Evolutionary conservation across 2,329 filamentous ascomycete species (phyloP).

Genomic region (Epichloe hybrida): DNA sequence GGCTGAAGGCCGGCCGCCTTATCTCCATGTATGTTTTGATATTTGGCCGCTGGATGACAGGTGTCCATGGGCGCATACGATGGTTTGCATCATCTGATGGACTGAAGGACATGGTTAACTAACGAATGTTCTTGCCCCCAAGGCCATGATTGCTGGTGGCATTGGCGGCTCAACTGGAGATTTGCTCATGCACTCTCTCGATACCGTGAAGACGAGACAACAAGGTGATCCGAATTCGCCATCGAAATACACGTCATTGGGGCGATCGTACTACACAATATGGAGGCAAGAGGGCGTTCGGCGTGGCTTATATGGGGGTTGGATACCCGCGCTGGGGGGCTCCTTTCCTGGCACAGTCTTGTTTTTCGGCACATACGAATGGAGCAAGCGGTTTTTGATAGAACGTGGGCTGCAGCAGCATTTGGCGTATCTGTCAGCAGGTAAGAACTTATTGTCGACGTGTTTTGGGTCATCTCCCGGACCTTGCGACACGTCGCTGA

Average conservation of each 20-base stretch:
- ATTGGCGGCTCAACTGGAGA: slow-evolving; percentile 87
- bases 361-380: slow-evolving; percentile 96
- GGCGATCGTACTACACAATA: slow-evolving; percentile 84
- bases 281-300: slow-evolving; percentile 80
- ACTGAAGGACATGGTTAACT: not conserved
- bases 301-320: slow-evolving; percentile 84
- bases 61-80: not conserved
- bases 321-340: slow-evolving; percentile 82
- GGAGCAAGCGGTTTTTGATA: slow-evolving; percentile 78
- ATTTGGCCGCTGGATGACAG: not conserved
- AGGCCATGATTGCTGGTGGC: slow-evolving; percentile 94
- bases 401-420: slow-evolving; percentile 72
- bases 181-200: slow-evolving; percentile 96
- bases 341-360: slow-evolving; percentile 89
- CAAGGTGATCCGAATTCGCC: slow-evolving; percentile 91
- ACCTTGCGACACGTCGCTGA: not conserved
- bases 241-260: slow-evolving; percentile 82
- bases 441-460: slow-evolving; percentile 28
- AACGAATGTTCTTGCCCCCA: slow-evolving; percentile 5
- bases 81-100: not conserved
- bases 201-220: slow-evolving; percentile 96
- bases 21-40: slow-evolving; percentile 25
- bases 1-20: slow-evolving; percentile 30
- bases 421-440: slow-evolving; percentile 73
- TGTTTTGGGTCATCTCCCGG: not conserved